Evolutionary conservation across 192 early-diverging fungal species (phyloP).

Genomic region (Coemansia asiatica): DNA sequence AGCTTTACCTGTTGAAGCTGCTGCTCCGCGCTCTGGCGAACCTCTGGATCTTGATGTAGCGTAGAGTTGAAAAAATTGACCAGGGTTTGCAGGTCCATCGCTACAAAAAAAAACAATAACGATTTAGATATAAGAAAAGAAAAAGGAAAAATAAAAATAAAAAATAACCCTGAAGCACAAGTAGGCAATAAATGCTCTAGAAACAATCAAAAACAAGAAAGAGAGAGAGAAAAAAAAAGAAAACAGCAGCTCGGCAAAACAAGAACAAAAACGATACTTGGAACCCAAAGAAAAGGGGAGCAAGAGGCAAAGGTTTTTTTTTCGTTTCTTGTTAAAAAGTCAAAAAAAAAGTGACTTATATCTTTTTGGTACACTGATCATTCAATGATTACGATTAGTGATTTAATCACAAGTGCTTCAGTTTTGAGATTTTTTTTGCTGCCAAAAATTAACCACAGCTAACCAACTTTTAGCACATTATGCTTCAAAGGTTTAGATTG

Average conservation of each 20-base stretch:
- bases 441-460: background rate
- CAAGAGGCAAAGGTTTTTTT: background rate
- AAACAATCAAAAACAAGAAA: background rate
- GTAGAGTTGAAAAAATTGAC: slow-evolving; percentile 71
- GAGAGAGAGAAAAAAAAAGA: background rate
- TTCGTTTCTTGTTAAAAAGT: background rate
- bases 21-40: slow-evolving; percentile 81
- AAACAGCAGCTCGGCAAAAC: background rate
- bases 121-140: background rate
- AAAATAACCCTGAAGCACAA: background rate
- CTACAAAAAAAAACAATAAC: background rate
- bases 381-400: slow-evolving; percentile 1
- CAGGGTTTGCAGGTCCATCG: slow-evolving; percentile 42
- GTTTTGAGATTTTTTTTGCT: background rate
- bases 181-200: background rate
- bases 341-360: background rate
- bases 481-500: background rate
- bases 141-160: background rate
- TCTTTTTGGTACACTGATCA: background rate
- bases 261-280: background rate
- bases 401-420: slow-evolving; percentile 2
- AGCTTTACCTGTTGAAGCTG: slow-evolving; percentile 74
- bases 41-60: slow-evolving; percentile 71
- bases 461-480: no score
- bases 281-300: background rate